phyloP scores from a whole-genome alignment of 768 basidiomycete genomes.

The Phaeolepiota aurea region DNA sequence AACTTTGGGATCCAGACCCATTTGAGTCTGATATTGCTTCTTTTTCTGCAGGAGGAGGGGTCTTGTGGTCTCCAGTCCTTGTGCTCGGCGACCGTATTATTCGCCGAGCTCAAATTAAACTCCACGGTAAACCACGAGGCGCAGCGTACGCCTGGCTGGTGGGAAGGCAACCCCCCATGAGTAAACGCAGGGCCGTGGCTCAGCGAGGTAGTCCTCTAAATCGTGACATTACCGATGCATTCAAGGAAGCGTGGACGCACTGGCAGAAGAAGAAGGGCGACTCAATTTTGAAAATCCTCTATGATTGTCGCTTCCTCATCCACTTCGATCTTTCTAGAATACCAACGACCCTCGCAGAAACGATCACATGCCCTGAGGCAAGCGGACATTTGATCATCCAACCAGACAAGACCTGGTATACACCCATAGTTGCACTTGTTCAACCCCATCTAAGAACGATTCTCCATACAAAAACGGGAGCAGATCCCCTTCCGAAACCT shows the following conservation, averaged over 20 bases:
- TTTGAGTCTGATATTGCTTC: constrained; percentile 12
- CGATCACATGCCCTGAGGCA: constrained; percentile 13
- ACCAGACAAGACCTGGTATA: constrained; percentile 34
- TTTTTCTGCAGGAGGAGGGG: constrained; percentile 54
- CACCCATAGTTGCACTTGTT: constrained; percentile 33
- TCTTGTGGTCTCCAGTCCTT: constrained; percentile 53
- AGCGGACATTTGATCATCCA: constrained; percentile 21
- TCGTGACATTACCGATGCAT: constrained; percentile 31
- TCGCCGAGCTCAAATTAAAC: constrained; percentile 8
- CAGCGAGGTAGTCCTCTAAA: constrained; percentile 14
- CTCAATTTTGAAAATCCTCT: constrained; percentile 33
- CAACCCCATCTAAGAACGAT: not conserved
- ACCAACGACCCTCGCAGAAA: constrained; percentile 25
- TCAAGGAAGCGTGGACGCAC: constrained; percentile 10
- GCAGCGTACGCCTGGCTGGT: constrained; percentile 51
- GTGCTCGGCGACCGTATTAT: constrained; percentile 17
- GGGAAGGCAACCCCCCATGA: constrained; percentile 43
- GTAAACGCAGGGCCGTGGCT: constrained; percentile 17
- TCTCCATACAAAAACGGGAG: not conserved
- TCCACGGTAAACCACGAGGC: constrained; percentile 1
- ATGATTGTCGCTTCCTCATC: constrained; percentile 60
- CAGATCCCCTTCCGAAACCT: not conserved
- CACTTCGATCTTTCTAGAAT: constrained; percentile 33
- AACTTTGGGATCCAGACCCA: constrained; percentile 35
- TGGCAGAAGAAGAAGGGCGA: constrained; percentile 10